These are phyloP conservation scores for Pleurotus tuoliensis DNA, from an alignment of 768 basidiomycete genomes.

Conservation along the genomic window DNA sequence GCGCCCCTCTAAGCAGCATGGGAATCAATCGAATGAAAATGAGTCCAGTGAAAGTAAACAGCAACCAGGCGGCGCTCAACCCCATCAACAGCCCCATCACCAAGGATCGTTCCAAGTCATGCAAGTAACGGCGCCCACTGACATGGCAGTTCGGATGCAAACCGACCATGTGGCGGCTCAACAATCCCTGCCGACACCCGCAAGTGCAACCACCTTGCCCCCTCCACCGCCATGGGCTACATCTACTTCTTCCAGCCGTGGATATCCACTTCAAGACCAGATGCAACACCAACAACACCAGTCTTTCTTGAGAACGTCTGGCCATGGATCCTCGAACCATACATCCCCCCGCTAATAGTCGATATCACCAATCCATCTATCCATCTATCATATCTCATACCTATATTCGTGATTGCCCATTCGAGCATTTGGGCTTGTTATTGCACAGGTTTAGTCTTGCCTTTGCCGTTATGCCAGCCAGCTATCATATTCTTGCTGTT, in stretches of 20 bases:
- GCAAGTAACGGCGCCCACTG: slow-evolving; percentile 18
- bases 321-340: slow-evolving; percentile 16
- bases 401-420: not conserved
- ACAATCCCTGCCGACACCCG: slow-evolving; percentile 5
- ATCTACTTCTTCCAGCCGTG: slow-evolving; percentile 17
- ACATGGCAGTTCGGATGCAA: slow-evolving; percentile 6
- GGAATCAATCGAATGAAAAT: slow-evolving; percentile 25
- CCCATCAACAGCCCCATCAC: slow-evolving; percentile 30
- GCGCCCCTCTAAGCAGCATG: slow-evolving; percentile 24
- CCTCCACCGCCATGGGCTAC: slow-evolving; percentile 19
- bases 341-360: slow-evolving; percentile 19
- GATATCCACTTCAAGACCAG: slow-evolving; percentile 12
- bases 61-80: slow-evolving; percentile 18
- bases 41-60: slow-evolving; percentile 21
- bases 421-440: too few species aligned
- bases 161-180: not conserved
- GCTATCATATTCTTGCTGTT: too few species aligned
- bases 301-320: slow-evolving; percentile 45
- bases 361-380: not conserved
- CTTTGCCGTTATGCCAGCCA: too few species aligned
- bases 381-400: not conserved
- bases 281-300: slow-evolving; percentile 36
- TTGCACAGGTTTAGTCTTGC: too few species aligned
- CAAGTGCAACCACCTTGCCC: slow-evolving; percentile 10
- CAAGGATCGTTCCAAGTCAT: slow-evolving; percentile 59